Conservation (phyloP, 306 rosid genomes). For the Oemleria cerasiformis region DNA sequence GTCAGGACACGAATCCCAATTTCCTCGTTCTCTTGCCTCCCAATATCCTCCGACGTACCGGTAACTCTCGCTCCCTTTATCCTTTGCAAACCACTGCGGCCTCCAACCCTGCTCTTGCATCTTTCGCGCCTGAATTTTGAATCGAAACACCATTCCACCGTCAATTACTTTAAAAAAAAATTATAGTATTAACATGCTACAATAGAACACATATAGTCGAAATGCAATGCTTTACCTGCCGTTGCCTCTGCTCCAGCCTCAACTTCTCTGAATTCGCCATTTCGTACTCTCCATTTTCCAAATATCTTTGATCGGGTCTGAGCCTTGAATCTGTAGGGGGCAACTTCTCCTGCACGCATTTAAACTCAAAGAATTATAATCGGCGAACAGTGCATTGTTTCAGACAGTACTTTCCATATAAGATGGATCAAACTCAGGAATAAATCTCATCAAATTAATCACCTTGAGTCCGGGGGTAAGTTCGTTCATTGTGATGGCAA, state of each 20-base stretch:
- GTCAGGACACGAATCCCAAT: conserved; percentile 92
- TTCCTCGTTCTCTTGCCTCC: conserved; percentile 72
- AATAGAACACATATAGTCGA: neutral
- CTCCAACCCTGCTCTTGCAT: conserved; percentile 99
- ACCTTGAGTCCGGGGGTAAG: conserved; percentile 93
- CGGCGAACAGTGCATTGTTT: neutral
- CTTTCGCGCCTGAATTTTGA: conserved; percentile 68
- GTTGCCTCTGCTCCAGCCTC: conserved; percentile 95
- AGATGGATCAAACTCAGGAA: neutral
- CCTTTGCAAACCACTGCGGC: conserved; percentile 87
- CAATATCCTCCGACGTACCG: conserved; percentile 83
- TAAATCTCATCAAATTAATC: conserved; percentile 19
- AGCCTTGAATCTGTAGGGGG: conserved; percentile 99
- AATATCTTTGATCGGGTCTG: conserved; percentile 94
- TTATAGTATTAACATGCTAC: neutral
- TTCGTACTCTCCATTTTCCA: conserved; percentile 97
- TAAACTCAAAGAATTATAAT: neutral
- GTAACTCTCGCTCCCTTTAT: conserved; percentile 74
- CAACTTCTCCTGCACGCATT: conserved; percentile 61
- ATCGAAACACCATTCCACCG: conserved; percentile 18
- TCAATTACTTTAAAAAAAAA: conserved; percentile 16
- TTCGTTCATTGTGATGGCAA: conserved; percentile 92
- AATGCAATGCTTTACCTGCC: conserved; percentile 58
- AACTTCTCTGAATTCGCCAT: conserved; percentile 94
- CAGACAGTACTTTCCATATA: neutral